These are phyloP conservation scores for Neolentinus lepideus DNA, from an alignment of 1,284 basidiomycete species.

Conservation along the genomic window DNA sequence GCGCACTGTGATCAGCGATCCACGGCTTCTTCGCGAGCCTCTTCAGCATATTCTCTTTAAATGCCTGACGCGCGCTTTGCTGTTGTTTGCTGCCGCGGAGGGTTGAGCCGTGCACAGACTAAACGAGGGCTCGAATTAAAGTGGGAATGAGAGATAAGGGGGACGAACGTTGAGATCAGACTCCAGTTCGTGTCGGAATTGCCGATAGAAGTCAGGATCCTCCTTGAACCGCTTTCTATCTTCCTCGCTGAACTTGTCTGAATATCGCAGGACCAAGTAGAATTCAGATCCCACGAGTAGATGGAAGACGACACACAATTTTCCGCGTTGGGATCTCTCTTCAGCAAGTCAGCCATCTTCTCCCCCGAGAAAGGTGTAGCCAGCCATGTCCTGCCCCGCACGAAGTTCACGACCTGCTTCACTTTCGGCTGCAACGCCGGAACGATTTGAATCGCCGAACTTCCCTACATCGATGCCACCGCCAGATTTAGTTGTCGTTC, in stretches of 20 bases:
- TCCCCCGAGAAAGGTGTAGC: conserved; percentile 38
- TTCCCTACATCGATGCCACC: conserved; percentile 39
- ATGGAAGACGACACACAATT: conserved; percentile 32
- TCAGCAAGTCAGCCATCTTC: conserved; percentile 29
- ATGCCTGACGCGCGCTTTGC: conserved; percentile 27
- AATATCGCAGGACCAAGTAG: conserved; percentile 1
- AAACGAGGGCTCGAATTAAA: background rate
- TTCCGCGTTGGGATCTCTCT: conserved; percentile 19
- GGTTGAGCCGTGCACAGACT: conserved; percentile 41
- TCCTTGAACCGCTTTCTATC: conserved; percentile 39
- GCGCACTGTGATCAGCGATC: conserved; percentile 47
- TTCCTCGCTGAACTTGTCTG: conserved; percentile 45
- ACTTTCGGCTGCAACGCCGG: conserved; percentile 50
- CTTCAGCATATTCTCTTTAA: conserved; percentile 40
- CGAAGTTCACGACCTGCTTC: conserved; percentile 45
- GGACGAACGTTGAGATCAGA: conserved; percentile 41
- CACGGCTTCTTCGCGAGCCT: conserved; percentile 49
- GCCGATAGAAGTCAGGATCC: conserved; percentile 40
- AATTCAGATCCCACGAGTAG: background rate
- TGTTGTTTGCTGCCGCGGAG: conserved; percentile 37
- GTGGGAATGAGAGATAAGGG: background rate
- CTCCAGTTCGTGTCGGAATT: conserved; percentile 45
- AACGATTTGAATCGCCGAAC: conserved; percentile 59
- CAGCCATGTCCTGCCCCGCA: conserved; percentile 58
- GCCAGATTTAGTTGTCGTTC: background rate